Base-by-base conservation (phyloP, 2,329 filamentous ascomycete genomes). In the Pestalotiopsis sp. region DNA sequence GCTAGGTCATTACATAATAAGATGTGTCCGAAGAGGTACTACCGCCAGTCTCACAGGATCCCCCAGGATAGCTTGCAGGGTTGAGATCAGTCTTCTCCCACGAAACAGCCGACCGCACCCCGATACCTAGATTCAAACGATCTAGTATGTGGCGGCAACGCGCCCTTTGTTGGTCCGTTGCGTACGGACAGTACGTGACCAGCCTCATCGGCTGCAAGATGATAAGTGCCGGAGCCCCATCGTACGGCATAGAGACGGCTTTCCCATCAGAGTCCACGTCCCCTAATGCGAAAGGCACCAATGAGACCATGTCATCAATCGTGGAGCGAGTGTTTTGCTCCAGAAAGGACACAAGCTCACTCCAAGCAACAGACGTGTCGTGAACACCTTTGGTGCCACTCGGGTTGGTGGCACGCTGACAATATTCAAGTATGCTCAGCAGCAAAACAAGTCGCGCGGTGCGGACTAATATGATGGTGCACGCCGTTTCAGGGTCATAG, bases 181-280 rank as follows among this genome's bases (percentile, higher is more conserved):
- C 71, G 64, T 76, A 79, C 7, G 72, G 70, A 67, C 77, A 80
- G 20, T 73, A 73, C n/a, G 74, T 72, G 41, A 80, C 72, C 41
- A 80, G 70, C 39, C 76, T 75, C 45, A 80, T 75, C 0, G 77
- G 76, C 31, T 79, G 75, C 2, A 75, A 70, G 20, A 79, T 78
- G 58, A 77, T 65, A 13, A 80, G 73, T 14, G 75, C 78, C 1
- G 72, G 75, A 0, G 78, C 78, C 61, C 78, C 76, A 41, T 67
- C 65, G 36, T 67, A 38, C 13, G 56, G 56, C 38, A 61, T 61
- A 9, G 65, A 45, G 13, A 61, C 36, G 2, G 65, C 36, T 13
- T 62, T 36, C 13, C 39, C 25, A 59, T 61, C 36, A 23, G 11
- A 39, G 14, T 67, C 56, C 12, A 39, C 11, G 11, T 60, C 52